phyloP scores from a whole-genome alignment of 2,329 filamentous ascomycete species.

The Colletotrichum musicola region DNA sequence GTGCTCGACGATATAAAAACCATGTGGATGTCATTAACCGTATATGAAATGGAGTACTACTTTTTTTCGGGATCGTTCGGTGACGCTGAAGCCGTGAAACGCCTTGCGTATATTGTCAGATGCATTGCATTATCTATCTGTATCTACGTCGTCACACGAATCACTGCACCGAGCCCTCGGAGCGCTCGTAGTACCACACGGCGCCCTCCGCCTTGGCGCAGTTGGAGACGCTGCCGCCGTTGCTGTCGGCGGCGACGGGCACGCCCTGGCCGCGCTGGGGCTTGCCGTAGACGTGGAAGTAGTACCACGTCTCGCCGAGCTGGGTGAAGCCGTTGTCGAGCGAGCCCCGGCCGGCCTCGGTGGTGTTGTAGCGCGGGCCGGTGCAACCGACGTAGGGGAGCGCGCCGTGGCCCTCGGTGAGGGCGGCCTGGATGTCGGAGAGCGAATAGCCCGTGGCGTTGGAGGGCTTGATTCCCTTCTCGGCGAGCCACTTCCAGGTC shows the following conservation, averaged over 20 bases:
- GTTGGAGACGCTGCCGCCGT: slow-evolving; percentile 63
- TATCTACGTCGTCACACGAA: neutral
- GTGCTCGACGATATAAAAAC: neutral
- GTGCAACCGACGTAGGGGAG: slow-evolving; percentile 72
- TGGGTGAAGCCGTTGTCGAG: slow-evolving; percentile 68
- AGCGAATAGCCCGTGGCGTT: slow-evolving; percentile 71
- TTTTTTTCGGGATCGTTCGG: neutral
- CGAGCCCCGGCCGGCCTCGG: slow-evolving; percentile 66
- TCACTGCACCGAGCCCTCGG: slow-evolving; percentile 42
- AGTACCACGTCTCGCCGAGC: slow-evolving; percentile 76
- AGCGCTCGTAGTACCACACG: slow-evolving; percentile 67
- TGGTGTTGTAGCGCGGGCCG: slow-evolving; percentile 71
- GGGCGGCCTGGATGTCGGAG: slow-evolving; percentile 61
- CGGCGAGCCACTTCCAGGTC: slow-evolving; percentile 71
- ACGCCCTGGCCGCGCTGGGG: slow-evolving; percentile 65
- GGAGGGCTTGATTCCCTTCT: slow-evolving; percentile 66
- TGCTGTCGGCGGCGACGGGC: slow-evolving; percentile 57
- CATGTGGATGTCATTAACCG: neutral
- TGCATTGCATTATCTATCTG: neutral
- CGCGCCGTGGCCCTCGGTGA: slow-evolving; percentile 64
- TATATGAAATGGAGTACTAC: neutral
- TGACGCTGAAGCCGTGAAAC: neutral
- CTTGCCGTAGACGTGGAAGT: slow-evolving; percentile 69
- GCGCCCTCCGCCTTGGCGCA: slow-evolving; percentile 68
- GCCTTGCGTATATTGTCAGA: neutral